A percentile compares a stretch with the other conserved stretches of the same genome.
Evolutionary conservation across 441 rosid species (phyloP).

Genomic region (Bruguiera hainesii): DNA sequence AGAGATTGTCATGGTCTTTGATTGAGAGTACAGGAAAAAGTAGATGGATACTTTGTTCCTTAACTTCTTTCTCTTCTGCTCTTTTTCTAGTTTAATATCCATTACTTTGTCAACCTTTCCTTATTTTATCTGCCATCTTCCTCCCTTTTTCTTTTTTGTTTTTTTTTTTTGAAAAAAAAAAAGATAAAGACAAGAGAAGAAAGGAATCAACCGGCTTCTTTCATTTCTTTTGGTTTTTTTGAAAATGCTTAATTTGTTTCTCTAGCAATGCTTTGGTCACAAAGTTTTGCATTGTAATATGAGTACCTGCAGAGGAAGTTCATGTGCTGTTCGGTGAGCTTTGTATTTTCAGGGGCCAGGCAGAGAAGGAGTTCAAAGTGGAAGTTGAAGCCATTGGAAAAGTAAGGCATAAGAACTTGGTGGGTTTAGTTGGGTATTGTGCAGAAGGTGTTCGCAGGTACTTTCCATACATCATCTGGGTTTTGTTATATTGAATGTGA

Average conservation of each 20-base stretch:
- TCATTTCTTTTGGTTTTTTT: no score
- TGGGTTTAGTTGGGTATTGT: conserved; percentile 87
- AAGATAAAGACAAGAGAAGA: no score
- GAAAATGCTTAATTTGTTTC: no score
- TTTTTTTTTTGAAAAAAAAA: neutral
- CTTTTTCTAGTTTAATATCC: conserved; percentile 16
- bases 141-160: neutral
- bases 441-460: conserved; percentile 86
- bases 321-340: neutral
- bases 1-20: conserved; percentile 10
- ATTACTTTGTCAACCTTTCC: conserved; percentile 3
- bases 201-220: no score
- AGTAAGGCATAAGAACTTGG: conserved; percentile 93
- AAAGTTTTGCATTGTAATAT: neutral
- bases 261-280: no score
- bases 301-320: neutral
- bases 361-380: conserved; percentile 92
- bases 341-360: conserved; percentile 64
- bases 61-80: conserved; percentile 20
- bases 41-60: conserved; percentile 38
- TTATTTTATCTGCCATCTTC: conserved; percentile 1
- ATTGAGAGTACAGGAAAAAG: conserved; percentile 21
- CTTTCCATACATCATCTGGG: neutral
- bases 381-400: conserved; percentile 97
- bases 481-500: conserved; percentile 3